Conservation (phyloP, 352 stramenopile genomes). For the Discostella stelligera region DNA sequence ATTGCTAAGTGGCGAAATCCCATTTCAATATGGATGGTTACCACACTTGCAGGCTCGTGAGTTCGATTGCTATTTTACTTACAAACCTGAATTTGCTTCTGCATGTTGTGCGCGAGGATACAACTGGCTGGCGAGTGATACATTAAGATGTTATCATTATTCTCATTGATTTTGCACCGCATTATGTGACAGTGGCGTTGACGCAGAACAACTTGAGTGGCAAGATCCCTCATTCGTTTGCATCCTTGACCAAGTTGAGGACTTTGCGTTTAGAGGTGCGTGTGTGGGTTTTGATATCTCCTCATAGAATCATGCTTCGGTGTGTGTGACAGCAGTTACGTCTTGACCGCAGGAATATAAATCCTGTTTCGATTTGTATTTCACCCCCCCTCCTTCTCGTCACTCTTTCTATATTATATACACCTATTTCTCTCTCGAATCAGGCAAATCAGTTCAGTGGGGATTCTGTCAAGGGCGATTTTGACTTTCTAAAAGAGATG, state of each 20-base stretch:
- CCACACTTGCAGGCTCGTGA: slow-evolving; percentile 17
- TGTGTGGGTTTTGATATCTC: neutral
- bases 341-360: neutral
- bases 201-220: slow-evolving; percentile 14
- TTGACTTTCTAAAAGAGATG: slow-evolving; percentile 29
- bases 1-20: slow-evolving; percentile 27
- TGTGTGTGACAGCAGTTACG: no score
- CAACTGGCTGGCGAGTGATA: no score
- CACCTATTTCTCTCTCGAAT: neutral
- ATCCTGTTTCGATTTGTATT: no score
- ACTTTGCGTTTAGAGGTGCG: slow-evolving; percentile 34
- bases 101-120: no score
- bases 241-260: slow-evolving; percentile 16
- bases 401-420: no score
- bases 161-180: neutral
- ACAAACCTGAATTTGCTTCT: no score
- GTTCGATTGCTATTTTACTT: slow-evolving; percentile 1
- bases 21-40: slow-evolving; percentile 36
- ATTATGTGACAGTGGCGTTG: slow-evolving; percentile 11
- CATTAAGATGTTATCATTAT: neutral
- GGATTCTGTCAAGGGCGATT: slow-evolving; percentile 26
- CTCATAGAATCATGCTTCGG: neutral
- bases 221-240: slow-evolving; percentile 31
- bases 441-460: slow-evolving; percentile 21
- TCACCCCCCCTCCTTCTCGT: no score